phyloP scores from a whole-genome alignment of 1,139 yeast genomes.

The Petasospora rhodanensis region DNA sequence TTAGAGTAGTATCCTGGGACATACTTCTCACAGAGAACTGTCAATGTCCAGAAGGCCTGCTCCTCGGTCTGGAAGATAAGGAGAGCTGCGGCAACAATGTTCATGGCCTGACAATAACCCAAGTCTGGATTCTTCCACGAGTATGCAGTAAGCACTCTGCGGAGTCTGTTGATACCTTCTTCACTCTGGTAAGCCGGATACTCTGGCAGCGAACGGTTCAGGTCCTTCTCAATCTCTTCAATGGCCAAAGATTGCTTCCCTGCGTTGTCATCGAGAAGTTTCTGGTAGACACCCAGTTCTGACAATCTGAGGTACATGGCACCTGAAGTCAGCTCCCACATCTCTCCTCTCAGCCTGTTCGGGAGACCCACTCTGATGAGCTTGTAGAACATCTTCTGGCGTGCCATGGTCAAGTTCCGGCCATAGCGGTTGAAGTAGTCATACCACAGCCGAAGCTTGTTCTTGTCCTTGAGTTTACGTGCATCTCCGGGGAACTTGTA shows the following conservation, averaged over 20 bases:
- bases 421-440: constrained; percentile 84
- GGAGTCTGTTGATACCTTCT: constrained; percentile 78
- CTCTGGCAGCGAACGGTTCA: constrained; percentile 91
- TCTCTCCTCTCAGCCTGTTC: constrained; percentile 85
- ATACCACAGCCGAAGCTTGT: constrained; percentile 90
- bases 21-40: constrained; percentile 74
- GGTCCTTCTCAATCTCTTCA: constrained; percentile 95
- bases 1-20: constrained; percentile 96
- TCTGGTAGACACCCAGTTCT: constrained; percentile 54
- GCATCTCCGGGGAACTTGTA: constrained; percentile 92
- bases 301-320: constrained; percentile 72
- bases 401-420: constrained; percentile 69
- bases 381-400: constrained; percentile 75
- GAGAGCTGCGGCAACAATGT: constrained; percentile 91
- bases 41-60: constrained; percentile 93
- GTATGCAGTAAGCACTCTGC: constrained; percentile 88
- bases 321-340: constrained; percentile 93
- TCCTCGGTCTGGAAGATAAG: constrained; percentile 94
- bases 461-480: constrained; percentile 68
- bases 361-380: constrained; percentile 89
- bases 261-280: constrained; percentile 53
- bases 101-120: constrained; percentile 99
- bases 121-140: constrained; percentile 97
- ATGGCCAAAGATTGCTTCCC: constrained; percentile 75
- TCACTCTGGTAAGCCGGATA: constrained; percentile 87